phyloP scores from a whole-genome alignment of 2,329 filamentous ascomycete genomes.

The Pestalotiopsis sp. region DNA sequence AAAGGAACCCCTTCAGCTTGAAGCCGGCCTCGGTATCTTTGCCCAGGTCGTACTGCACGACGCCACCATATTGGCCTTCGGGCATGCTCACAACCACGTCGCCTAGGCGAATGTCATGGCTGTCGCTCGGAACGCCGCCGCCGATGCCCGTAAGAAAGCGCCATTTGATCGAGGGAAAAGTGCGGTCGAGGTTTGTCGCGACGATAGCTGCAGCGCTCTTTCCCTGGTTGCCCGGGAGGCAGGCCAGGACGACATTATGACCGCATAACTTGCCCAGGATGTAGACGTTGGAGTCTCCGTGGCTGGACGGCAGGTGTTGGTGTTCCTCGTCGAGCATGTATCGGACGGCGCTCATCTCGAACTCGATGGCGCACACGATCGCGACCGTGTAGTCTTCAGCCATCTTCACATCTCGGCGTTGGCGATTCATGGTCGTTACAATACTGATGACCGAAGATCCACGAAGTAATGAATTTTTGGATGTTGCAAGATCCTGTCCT shows the following conservation, averaged over 20 bases:
- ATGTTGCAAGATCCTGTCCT: no score
- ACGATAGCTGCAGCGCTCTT: conserved; percentile 26
- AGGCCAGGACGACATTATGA: conserved; percentile 29
- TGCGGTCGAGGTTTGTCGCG: conserved; percentile 22
- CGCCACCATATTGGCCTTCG: conserved; percentile 9
- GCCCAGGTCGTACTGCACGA: conserved; percentile 16
- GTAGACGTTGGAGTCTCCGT: conserved; percentile 26
- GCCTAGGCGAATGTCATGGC: conserved; percentile 17
- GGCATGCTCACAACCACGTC: conserved; percentile 18
- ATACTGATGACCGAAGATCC: no score
- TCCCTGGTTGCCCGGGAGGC: conserved; percentile 25
- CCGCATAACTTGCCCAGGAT: conserved; percentile 25
- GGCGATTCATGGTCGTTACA: background rate
- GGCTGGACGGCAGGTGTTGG: conserved; percentile 13
- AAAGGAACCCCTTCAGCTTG: background rate
- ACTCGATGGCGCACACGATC: conserved; percentile 24
- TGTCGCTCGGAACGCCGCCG: conserved; percentile 18
- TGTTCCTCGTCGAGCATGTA: conserved; percentile 30
- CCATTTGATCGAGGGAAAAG: conserved; percentile 25
- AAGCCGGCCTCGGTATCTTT: conserved; percentile 13
- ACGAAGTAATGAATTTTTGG: no score
- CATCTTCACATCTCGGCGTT: background rate
- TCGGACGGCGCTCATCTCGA: conserved; percentile 29
- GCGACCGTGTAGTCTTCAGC: conserved; percentile 26
- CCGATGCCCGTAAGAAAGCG: conserved; percentile 28